These are phyloP conservation scores for Ramaria sp. DNA, from an alignment of 768 basidiomycete species.

Conservation along the genomic window DNA sequence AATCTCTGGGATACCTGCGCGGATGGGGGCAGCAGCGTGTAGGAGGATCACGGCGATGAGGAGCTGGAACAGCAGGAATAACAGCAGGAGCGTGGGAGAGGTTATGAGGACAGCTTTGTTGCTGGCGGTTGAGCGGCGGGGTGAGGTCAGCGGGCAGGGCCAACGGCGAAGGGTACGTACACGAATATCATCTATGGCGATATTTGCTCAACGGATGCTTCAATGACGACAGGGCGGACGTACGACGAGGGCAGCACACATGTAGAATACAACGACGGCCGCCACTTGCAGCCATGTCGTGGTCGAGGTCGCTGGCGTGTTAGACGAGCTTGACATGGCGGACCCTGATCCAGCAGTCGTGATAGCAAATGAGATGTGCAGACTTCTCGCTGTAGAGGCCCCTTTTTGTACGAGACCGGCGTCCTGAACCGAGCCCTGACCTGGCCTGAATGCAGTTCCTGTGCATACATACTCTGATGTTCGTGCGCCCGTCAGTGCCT, in stretches of 20 bases:
- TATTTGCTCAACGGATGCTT: not conserved
- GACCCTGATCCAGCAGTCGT: too few relatives aligned
- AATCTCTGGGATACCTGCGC: conserved; percentile 34
- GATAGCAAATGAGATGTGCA: too few relatives aligned
- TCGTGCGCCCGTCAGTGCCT: too few relatives aligned
- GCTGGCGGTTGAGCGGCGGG: conserved; percentile 22
- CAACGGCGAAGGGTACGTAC: conserved; percentile 20
- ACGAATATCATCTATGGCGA: conserved; percentile 37
- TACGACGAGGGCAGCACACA: conserved; percentile 64
- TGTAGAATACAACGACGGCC: conserved; percentile 70
- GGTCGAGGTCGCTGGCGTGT: conserved; percentile 21
- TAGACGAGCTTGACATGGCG: conserved; percentile 4
- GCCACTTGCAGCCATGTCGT: conserved; percentile 46
- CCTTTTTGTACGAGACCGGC: too few relatives aligned
- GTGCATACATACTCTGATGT: too few relatives aligned
- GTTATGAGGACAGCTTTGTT: conserved; percentile 69
- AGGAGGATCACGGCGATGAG: conserved; percentile 56
- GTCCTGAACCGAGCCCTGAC: too few relatives aligned
- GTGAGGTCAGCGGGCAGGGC: conserved; percentile 3
- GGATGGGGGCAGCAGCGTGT: conserved; percentile 40
- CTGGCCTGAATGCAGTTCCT: too few relatives aligned
- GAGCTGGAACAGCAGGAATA: conserved; percentile 62
- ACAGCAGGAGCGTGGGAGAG: conserved; percentile 52
- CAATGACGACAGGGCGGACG: conserved; percentile 24
- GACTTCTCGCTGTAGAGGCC: too few relatives aligned